Evolutionary conservation across 2,329 filamentous ascomycete species (phyloP).

Genomic region (Fusarium sp.): DNA sequence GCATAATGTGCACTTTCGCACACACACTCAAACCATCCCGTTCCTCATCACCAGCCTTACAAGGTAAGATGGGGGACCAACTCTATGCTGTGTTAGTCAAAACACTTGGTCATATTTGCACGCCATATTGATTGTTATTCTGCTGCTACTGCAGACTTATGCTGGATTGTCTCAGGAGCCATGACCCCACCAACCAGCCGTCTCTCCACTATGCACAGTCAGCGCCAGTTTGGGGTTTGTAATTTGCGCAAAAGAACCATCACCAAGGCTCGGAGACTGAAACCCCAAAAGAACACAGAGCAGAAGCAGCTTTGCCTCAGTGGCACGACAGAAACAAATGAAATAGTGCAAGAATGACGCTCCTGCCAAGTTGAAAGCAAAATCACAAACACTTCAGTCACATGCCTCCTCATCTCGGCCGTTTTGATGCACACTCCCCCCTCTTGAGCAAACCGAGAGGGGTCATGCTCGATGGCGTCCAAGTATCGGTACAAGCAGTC

Average conservation of each 20-base stretch:
- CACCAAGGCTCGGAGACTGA: background rate
- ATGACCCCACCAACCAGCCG: background rate
- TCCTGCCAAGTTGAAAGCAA: constrained; percentile 5
- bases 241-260: constrained; percentile 21
- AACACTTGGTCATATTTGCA: constrained; percentile 27
- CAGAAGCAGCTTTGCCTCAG: background rate
- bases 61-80: background rate
- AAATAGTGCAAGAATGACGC: background rate
- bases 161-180: constrained; percentile 19
- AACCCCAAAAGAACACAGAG: constrained; percentile 5
- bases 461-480: constrained; percentile 18
- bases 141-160: constrained; percentile 1
- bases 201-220: constrained; percentile 5
- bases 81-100: constrained; percentile 19
- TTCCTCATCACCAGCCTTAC: constrained; percentile 21
- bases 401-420: constrained; percentile 32
- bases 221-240: constrained; percentile 12
- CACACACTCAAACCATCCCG: constrained; percentile 13
- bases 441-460: constrained; percentile 24
- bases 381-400: constrained; percentile 36
- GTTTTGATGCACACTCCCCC: constrained; percentile 33
- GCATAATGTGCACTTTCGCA: constrained; percentile 11
- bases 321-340: constrained; percentile 9
- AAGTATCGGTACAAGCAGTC: constrained; percentile 29
- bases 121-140: background rate